Base-by-base conservation (phyloP, 148 eudicot species). In the Vaccinium macrocarpon region DNA sequence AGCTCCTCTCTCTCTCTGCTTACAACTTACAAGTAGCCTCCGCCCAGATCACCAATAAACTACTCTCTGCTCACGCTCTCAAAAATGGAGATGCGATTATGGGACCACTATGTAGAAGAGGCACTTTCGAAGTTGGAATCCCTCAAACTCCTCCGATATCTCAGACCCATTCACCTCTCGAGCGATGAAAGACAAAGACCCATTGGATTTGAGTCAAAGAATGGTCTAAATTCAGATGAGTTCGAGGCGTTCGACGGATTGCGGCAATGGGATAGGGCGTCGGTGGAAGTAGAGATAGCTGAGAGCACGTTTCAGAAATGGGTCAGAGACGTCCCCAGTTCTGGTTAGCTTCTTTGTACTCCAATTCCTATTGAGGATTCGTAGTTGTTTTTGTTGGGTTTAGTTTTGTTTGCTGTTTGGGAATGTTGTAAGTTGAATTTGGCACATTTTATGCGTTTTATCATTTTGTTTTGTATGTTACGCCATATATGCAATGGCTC, bases 101-200 rank as follows among this genome's bases (percentile, higher is more conserved):
- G 99, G 99, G 98, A 94, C 85, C 78, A 48, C 14, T 92, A 93
- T 93, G 95, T 96, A 6, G 98, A 91, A 80, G 87, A 84, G 81
- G 90, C 96, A 7, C 88, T 94, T 42, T 72, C 90, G 3, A 93
- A 88, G 84, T 88, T 96, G 78, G 90, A 96, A 23, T 91, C 95
- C 56, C 75, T 87, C 82, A 93, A 94, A 84, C 81, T 94, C 38
- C 86, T 93, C 9, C 94, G 97, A 27, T 96, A 96, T 81, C 91
- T 96, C 12, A 90, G 94, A 86, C 99, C 99, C 90, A 93, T 96
- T 88, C 89, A 91, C 84, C 90, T 89, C 56, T 62, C 89, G 27
- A 82, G 38, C 29, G n/a, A 56, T 23, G 49, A 42, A 14, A 57
- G 38, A 64, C 57, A 3, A 46, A 78, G 42, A 21, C 13, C 32